A percentile compares a stretch with the other conserved stretches of the same genome.
Conservation (phyloP, 1,284 basidiomycete genomes). For the Puccinia hordei region DNA sequence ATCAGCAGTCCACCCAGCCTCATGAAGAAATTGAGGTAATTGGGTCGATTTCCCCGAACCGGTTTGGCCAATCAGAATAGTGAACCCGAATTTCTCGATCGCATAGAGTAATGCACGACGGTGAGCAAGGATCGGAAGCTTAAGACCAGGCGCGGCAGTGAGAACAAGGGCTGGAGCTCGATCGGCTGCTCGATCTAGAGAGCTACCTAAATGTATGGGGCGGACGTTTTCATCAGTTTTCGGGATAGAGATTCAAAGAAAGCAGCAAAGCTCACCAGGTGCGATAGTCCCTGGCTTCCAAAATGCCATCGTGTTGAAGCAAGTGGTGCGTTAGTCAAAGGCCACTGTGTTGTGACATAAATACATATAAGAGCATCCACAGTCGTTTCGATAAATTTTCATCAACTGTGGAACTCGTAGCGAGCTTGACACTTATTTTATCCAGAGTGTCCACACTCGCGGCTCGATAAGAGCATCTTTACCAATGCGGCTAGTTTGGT, state of each 20-base stretch:
- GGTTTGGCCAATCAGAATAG: constrained; percentile 77
- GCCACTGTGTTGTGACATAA: no score
- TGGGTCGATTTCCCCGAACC: constrained; percentile 98
- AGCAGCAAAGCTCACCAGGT: constrained; percentile 66
- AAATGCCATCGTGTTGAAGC: constrained; percentile 57
- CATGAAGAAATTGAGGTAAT: constrained; percentile 87
- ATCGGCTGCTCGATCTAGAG: constrained; percentile 78
- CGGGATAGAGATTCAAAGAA: not conserved
- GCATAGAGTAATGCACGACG: constrained; percentile 51
- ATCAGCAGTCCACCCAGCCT: constrained; percentile 66
- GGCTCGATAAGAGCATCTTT: no score
- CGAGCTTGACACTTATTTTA: no score
- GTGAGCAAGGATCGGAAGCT: constrained; percentile 63
- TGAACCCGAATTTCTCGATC: constrained; percentile 49
- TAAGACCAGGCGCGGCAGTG: constrained; percentile 62
- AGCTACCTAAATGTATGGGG: constrained; percentile 63
- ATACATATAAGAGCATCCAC: no score
- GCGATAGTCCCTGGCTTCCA: constrained; percentile 72
- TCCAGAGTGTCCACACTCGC: no score
- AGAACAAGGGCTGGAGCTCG: constrained; percentile 71
- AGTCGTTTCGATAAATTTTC: no score
- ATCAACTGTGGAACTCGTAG: no score
- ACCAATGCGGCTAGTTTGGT: no score
- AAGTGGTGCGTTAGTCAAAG: not conserved
- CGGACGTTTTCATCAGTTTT: constrained; percentile 1